Evolutionary conservation across 139 green algal species (phyloP), one percentile per base, ranked within the genome.

Genomic region (Tetratostichococcus sp.): DNA sequence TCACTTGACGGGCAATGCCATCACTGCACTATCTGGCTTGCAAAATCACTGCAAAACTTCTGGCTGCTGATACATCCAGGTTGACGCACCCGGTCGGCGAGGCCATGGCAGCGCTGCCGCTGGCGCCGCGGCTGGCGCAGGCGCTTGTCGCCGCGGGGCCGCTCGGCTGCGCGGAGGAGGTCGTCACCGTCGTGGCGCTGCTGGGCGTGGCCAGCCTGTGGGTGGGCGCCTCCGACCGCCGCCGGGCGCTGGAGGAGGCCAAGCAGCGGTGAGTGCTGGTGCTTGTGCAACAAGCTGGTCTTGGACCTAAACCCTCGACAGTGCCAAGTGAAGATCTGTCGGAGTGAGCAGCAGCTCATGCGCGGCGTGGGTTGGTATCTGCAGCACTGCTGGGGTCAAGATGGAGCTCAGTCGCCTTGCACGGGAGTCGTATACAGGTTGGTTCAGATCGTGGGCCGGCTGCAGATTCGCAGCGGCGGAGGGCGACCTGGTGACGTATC

Each of bases 401-500:
- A n/a, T n/a, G n/a, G n/a, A n/a, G n/a, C n/a, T n/a, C n/a, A n/a
- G n/a, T n/a, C n/a, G n/a, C n/a, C n/a, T n/a, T n/a, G n/a, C n/a
- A n/a, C n/a, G n/a, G n/a, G n/a, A n/a, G n/a, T n/a, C n/a, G n/a
- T n/a, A n/a, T n/a, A n/a, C n/a, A n/a, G n/a, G n/a, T n/a, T n/a
- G n/a, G n/a, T n/a, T 50, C 8, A 6, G 11, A 11, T 50, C 39
- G 6, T 6, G 39, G 8, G 11, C 39, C 39, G 8, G 39, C 8
- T 50, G 50, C 50, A 62, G 50, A 17, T 62, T 62, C 26, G 89
- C 89, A 19, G 87, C 89, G 57, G 89, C 80, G 2, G 88, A 92
- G 76, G 91, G 91, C 1, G 90, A 95, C 79, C 77, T 91, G 33
- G 77, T 91, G 0, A 91, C 88, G 11, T 83, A 82, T 65, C 83